These are phyloP conservation scores for Paraphaeosphaeria sporulosa DNA, from an alignment of 2,329 filamentous ascomycete species.

Conservation along the genomic window DNA sequence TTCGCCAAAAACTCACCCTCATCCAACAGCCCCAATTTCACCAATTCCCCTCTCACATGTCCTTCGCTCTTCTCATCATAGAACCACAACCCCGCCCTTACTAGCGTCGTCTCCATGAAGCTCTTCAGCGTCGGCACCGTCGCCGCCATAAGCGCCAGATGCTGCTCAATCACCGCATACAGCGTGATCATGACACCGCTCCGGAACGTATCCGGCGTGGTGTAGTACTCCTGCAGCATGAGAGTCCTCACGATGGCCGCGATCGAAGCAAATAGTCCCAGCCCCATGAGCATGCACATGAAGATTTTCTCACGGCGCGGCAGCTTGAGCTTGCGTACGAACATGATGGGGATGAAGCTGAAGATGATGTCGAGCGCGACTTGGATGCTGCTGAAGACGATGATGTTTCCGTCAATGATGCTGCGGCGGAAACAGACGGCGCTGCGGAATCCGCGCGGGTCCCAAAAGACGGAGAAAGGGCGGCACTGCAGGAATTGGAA, in stretches of 20 bases:
- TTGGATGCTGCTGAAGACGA: slow-evolving; percentile 28
- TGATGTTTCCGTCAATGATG: slow-evolving; percentile 34
- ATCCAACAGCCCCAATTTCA: slow-evolving; percentile 23
- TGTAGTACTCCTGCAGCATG: slow-evolving; percentile 26
- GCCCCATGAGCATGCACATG: slow-evolving; percentile 31
- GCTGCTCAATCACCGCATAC: slow-evolving; percentile 35
- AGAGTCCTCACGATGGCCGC: slow-evolving; percentile 34
- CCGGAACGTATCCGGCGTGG: slow-evolving; percentile 26
- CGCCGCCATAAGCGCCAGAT: slow-evolving; percentile 37
- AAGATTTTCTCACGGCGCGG: slow-evolving; percentile 34
- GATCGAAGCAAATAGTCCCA: slow-evolving; percentile 31
- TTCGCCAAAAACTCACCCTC: slow-evolving; percentile 8
- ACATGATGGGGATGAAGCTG: slow-evolving; percentile 30
- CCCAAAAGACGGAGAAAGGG: slow-evolving; percentile 36
- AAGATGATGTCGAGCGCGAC: slow-evolving; percentile 30
- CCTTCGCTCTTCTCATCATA: slow-evolving; percentile 26
- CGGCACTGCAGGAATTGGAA: slow-evolving; percentile 38
- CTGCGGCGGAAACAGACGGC: slow-evolving; percentile 24
- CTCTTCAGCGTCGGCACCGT: slow-evolving; percentile 37
- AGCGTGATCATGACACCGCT: slow-evolving; percentile 29
- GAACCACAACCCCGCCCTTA: slow-evolving; percentile 22
- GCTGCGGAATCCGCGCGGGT: slow-evolving; percentile 23
- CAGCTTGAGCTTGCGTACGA: slow-evolving; percentile 30
- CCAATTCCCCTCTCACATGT: slow-evolving; percentile 16
- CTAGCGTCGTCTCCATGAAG: slow-evolving; percentile 22